phyloP scores from a whole-genome alignment of 139 green algal genomes.

The Zygnema circumcarinatum region DNA sequence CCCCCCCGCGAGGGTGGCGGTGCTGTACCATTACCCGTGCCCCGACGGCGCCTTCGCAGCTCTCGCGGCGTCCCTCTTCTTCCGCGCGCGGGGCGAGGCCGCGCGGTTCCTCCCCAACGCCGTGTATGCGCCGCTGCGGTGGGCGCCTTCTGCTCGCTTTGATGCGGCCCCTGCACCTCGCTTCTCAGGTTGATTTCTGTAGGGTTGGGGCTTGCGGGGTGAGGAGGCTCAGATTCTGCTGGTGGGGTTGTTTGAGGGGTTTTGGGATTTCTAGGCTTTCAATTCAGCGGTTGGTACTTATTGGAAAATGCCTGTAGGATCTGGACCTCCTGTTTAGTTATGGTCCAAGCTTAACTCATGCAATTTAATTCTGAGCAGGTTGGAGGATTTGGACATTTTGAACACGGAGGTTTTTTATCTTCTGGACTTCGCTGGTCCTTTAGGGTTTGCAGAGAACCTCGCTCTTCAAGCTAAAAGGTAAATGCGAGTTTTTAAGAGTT shows the following conservation, averaged over 20 bases:
- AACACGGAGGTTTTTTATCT: constrained; percentile 63
- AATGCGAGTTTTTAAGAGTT: not conserved
- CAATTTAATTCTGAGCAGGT: no score
- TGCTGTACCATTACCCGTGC: constrained; percentile 68
- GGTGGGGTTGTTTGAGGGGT: no score
- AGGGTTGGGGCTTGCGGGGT: no score
- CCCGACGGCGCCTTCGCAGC: constrained; percentile 66
- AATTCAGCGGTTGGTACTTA: not conserved
- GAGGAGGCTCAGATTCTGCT: no score
- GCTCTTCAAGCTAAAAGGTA: constrained; percentile 22
- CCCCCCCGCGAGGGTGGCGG: constrained; percentile 3
- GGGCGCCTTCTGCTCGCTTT: not conserved
- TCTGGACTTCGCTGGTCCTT: constrained; percentile 66
- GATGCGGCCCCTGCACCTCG: no score
- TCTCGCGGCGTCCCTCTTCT: constrained; percentile 57
- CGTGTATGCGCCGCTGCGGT: constrained; percentile 37
- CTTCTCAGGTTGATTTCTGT: no score
- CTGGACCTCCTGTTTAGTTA: no score
- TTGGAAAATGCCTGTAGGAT: not conserved
- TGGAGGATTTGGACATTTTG: constrained; percentile 22
- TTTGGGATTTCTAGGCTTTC: no score
- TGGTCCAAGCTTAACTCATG: no score
- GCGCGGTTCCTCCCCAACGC: constrained; percentile 30
- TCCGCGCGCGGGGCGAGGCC: not conserved
- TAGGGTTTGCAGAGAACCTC: constrained; percentile 61